Conservation (phyloP, 2,329 filamentous ascomycete genomes). For the Fusarium albosuccineum region DNA sequence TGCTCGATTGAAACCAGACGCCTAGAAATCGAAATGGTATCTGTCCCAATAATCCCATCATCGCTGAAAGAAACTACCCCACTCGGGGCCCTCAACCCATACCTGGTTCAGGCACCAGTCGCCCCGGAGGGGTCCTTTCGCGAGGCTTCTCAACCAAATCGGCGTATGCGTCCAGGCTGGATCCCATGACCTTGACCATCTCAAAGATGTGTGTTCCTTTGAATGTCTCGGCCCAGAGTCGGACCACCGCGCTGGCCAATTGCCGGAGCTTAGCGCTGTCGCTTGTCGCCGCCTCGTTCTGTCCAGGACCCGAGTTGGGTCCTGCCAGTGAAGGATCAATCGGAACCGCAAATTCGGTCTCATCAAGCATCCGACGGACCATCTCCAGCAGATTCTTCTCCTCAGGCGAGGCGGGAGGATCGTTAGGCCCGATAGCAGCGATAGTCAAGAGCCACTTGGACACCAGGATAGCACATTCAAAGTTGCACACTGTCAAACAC, state of each 20-base stretch:
- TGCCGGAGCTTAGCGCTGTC: conserved; percentile 67
- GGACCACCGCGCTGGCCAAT: conserved; percentile 68
- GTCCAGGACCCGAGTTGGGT: conserved; percentile 51
- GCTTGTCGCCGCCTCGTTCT: conserved; percentile 59
- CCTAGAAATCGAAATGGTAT: conserved; percentile 18
- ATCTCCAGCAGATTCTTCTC: conserved; percentile 69
- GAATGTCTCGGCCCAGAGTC: conserved; percentile 73
- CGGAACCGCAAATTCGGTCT: conserved; percentile 72
- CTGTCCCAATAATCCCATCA: background rate
- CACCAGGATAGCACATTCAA: conserved; percentile 71
- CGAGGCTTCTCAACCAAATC: conserved; percentile 68
- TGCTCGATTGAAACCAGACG: conserved; percentile 19
- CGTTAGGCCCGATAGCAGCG: conserved; percentile 63
- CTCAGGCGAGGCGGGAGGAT: conserved; percentile 63
- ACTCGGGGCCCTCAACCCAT: conserved; percentile 28
- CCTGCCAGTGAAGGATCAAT: conserved; percentile 68
- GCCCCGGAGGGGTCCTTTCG: conserved; percentile 55
- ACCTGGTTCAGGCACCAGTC: conserved; percentile 39
- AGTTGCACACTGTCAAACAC: conserved; percentile 63
- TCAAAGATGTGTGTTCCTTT: conserved; percentile 73
- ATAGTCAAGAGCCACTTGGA: conserved; percentile 72
- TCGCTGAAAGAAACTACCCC: background rate
- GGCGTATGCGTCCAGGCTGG: conserved; percentile 68
- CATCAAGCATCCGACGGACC: conserved; percentile 70
- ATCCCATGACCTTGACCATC: conserved; percentile 69